Conservation (phyloP, 73 alveolate genomes). For the Tetrahymena malaccensis region DNA sequence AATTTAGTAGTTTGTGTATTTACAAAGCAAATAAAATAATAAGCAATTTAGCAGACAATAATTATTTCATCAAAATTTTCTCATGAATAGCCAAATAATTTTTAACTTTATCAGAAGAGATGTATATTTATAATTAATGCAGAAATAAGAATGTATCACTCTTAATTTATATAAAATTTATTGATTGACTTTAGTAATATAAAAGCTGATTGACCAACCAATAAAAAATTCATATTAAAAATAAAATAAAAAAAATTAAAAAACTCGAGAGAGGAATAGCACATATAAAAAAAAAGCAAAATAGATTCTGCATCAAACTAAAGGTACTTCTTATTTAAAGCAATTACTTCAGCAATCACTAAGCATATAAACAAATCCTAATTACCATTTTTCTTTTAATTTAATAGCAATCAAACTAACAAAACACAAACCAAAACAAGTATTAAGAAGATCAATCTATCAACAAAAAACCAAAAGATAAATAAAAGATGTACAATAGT, state of each 20-base stretch:
- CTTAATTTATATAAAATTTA: neutral
- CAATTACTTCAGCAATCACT: neutral
- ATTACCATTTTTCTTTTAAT: neutral
- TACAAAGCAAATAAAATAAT: neutral
- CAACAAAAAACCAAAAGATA: neutral
- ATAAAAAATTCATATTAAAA: neutral
- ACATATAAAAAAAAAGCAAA: neutral
- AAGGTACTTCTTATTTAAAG: neutral
- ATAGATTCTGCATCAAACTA: neutral
- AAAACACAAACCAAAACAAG: neutral
- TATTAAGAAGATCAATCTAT: neutral
- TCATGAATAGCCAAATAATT: neutral
- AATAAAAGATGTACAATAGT: neutral
- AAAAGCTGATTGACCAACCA: neutral
- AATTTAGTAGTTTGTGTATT: neutral
- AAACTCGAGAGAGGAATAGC: neutral
- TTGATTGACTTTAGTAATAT: neutral
- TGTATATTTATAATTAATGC: neutral
- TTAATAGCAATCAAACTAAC: neutral
- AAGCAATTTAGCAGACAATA: neutral
- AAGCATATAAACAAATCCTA: neutral
- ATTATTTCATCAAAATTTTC: neutral
- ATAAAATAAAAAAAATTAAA: neutral
- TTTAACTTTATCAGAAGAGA: neutral
- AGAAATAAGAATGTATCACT: neutral